Evolutionary conservation across 2,329 filamentous ascomycete genomes (phyloP), one percentile per base, ranked within the genome.

Genomic region (Alternaria sp.): DNA sequence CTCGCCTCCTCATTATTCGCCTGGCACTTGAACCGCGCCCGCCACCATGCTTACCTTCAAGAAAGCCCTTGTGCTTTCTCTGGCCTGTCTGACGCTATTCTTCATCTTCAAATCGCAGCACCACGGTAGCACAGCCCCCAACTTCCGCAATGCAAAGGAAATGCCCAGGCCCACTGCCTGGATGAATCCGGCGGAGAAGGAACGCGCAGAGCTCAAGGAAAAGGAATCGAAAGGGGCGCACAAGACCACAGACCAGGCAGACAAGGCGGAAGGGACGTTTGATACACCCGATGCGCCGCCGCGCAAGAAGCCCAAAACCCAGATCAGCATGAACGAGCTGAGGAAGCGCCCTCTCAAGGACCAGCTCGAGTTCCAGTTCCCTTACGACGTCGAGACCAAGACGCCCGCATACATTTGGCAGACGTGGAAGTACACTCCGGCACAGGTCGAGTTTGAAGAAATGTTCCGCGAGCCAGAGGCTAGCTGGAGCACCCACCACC

Each of bases 371-470:
- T 97, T 96, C 81, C 91, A 96, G 69, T 98, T 95, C 78, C 92
- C 93, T 21, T 99, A 98, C 83, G 91, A 97, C 72, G 84, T 94
- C 62, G 88, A 93, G 72, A 79, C 84, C 68, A 96, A 94, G 77
- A 98, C 98, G 77, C 95, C 95, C 3, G 93, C 93, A 56, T 98
- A 97, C 82, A 96, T 99, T 74, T 99, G 95, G 95, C 95, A 99
- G 83, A 99, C 95, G 13, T 99, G 95, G 95, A 97, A 96, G 78
- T 89, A 87, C 72, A 91, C 88, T 0, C 93, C 94, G 0, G 85
- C 88, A 1, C 90, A 92, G 23, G 83, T 86, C 50, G 84, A 91
- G 61, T 99, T 99, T 74, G 80, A 79, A 10, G 86, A 89, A 62
- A 80, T 83, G 21, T 93, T 97, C 74, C 88, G 93, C 61, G 87